Evolutionary conservation across 164 flowering plant species (phyloP), one percentile per base, ranked within the genome.

Genomic region (Magnolia officinalis): DNA sequence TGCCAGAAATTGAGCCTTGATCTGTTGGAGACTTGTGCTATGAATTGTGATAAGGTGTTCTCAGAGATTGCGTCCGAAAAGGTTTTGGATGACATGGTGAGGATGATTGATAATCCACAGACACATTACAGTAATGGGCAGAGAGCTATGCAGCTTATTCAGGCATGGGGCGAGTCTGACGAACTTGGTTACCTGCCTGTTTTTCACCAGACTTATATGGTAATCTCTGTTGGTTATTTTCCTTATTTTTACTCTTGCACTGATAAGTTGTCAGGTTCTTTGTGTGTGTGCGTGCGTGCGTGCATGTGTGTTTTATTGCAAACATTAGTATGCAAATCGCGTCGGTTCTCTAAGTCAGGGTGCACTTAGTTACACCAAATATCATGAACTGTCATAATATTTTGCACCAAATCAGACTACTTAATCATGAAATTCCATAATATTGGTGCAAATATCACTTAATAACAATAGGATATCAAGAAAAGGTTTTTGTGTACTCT

Each of bases 31-130:
- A 78, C 89, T 26, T 87, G 89, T 69, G 83, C 92, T 8, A 88
- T 88, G 89, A 95, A 92, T 75, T 95, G 98, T 72, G 97, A 95
- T 78, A 93, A 92, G 88, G 95, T 92, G 50, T 90, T 88, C 79
- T 91, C 95, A 0, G 94, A 88, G 80, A 86, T 95, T 59, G 98
- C 97, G 13, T 92, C 98, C 21, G 97, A 92, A 87, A 92, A 88
- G 83, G 87, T 95, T 70, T 77, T 95, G 88, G 98, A 95, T 59
- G 97, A 95, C 80, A 91, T 95, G 95, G 92, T 91, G 75, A 87
- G 69, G 86, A 68, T 93, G 89, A 88, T 95, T 72, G 93, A 95
- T 49, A 86, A 86, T 75, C 88, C 89, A 0, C 84, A 78, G 81
- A 82, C 89, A 0, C 88, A 87, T 78, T 74, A 74, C 8, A 80